These are phyloP conservation scores for Puccinellia tenuiflora DNA, from an alignment of 176 grass and related monocot genomes.

Conservation along the genomic window DNA sequence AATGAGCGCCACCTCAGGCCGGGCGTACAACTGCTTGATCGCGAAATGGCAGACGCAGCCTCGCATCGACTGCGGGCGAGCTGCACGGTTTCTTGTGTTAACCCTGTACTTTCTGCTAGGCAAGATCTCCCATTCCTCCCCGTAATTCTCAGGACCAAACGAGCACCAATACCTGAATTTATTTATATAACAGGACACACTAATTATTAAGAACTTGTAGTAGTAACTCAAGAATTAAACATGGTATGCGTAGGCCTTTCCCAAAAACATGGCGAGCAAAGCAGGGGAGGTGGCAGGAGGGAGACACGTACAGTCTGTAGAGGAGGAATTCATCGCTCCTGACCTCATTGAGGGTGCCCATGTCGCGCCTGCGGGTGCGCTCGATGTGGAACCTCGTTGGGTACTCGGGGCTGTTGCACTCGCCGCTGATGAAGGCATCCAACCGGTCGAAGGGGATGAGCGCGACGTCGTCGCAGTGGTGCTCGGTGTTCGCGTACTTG, in stretches of 20 bases:
- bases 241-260: not conserved
- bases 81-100: slow-evolving; percentile 79
- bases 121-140: slow-evolving; percentile 71
- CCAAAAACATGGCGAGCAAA: not conserved
- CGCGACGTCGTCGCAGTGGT: slow-evolving; percentile 69
- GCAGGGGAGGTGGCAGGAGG: not conserved
- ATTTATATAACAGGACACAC: not conserved
- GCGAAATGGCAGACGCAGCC: slow-evolving; percentile 86
- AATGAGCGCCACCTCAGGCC: slow-evolving; percentile 56
- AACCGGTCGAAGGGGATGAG: slow-evolving; percentile 70
- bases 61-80: slow-evolving; percentile 83
- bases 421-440: slow-evolving; percentile 77
- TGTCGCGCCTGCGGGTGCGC: slow-evolving; percentile 67
- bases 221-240: not conserved
- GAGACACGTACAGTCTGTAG: slow-evolving; percentile 54
- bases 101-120: slow-evolving; percentile 80
- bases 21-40: slow-evolving; percentile 71
- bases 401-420: slow-evolving; percentile 62
- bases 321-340: slow-evolving; percentile 73
- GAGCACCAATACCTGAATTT: slow-evolving; percentile 88
- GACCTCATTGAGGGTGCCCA: slow-evolving; percentile 54
- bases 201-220: not conserved
- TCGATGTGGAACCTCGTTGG: slow-evolving; percentile 90
- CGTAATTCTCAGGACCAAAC: slow-evolving; percentile 92
- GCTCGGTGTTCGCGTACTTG: slow-evolving; percentile 59